Evolutionary conservation across 2,329 filamentous ascomycete species (phyloP), one percentile per base, ranked within the genome.

Genomic region (Sporothrix protearum): DNA sequence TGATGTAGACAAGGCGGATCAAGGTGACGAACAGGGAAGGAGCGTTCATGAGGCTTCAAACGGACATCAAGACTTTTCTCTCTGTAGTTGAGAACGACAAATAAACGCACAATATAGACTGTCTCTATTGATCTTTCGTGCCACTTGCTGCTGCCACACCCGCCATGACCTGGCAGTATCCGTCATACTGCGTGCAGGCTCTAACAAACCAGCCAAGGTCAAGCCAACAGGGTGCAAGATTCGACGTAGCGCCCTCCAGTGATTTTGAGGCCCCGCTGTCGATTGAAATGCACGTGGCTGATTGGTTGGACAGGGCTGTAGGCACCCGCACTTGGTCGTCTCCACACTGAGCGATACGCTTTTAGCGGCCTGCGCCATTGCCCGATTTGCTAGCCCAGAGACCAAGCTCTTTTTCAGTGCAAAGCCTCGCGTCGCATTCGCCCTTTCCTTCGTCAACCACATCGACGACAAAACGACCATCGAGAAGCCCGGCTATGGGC

Each of bases 401-500:
- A 47, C 12, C 42, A 47, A 47, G 42, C 69, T 70, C 30, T 69
- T 47, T 47, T 16, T 28, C 55, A 36, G 28, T 61, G 42, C 55
- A 53, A 53, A 67, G 45, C 51, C 61, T 59, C 61, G 49, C 42
- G 49, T 66, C 69, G 39, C 36, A 67, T 25, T 67, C 25, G 57
- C 36, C 30, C 51, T 69, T 25, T 51, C 42, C 33, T 49, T 71
- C 51, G 3, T 19, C 39, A 45, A 42, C 49, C 28, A 47, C 64
- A 61, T 45, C 42, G 53, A 49, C 47, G 42, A 55, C 33, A 63
- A 63, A 25, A 53, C 36, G 36, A 59, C 51, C 68, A 33, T 61
- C 70, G 30, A 63, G 30, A 63, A 12, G 49, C 45, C 49, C 22
- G 51, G 59, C 75, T 76, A 71, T 80, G 81, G 80, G 78, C 78